A percentile compares a stretch with the other conserved stretches of the same genome.
phyloP scores from a whole-genome alignment of 2,329 filamentous ascomycete species.

The Cercospora sesami region DNA sequence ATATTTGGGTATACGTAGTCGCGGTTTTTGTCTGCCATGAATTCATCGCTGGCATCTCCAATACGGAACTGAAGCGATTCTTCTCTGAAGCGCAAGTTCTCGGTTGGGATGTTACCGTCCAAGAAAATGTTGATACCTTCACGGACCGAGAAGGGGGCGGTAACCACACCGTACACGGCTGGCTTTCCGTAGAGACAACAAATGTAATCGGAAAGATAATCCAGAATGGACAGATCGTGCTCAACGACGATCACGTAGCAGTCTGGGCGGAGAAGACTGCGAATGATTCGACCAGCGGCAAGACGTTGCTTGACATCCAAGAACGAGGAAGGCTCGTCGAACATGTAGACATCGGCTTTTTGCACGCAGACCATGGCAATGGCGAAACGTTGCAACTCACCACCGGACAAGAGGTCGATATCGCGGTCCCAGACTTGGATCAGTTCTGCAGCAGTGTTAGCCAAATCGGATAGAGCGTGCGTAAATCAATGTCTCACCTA shows the following conservation, averaged over 20 bases:
- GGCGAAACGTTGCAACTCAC: conserved; percentile 96
- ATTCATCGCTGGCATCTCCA: conserved; percentile 84
- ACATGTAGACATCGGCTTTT: conserved; percentile 98
- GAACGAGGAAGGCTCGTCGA: conserved; percentile 98
- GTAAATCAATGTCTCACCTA: conserved; percentile 53
- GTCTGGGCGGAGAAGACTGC: conserved; percentile 80
- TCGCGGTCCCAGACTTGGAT: conserved; percentile 90
- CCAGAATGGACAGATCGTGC: conserved; percentile 97
- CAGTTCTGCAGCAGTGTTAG: conserved; percentile 57
- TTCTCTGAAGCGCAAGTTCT: conserved; percentile 97
- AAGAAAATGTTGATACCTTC: conserved; percentile 99
- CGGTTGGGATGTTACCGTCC: conserved; percentile 95
- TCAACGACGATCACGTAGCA: conserved; percentile 99
- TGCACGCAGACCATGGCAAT: conserved; percentile 95
- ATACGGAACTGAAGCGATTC: conserved; percentile 96
- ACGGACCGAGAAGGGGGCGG: conserved; percentile 89
- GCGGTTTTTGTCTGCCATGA: conserved; percentile 77
- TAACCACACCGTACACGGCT: conserved; percentile 96
- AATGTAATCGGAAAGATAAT: conserved; percentile 98
- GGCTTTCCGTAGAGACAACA: conserved; percentile 96
- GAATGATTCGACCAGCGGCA: conserved; percentile 86
- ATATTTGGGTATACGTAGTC: conserved; percentile 86
- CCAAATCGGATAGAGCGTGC: conserved; percentile 31
- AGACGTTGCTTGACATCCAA: conserved; percentile 99
- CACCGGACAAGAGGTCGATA: conserved; percentile 85